Evolutionary conservation across 495 filamentous ascomycete species (phyloP), one percentile per base, ranked within the genome.

Genomic region (Aspergillus avenaceus): DNA sequence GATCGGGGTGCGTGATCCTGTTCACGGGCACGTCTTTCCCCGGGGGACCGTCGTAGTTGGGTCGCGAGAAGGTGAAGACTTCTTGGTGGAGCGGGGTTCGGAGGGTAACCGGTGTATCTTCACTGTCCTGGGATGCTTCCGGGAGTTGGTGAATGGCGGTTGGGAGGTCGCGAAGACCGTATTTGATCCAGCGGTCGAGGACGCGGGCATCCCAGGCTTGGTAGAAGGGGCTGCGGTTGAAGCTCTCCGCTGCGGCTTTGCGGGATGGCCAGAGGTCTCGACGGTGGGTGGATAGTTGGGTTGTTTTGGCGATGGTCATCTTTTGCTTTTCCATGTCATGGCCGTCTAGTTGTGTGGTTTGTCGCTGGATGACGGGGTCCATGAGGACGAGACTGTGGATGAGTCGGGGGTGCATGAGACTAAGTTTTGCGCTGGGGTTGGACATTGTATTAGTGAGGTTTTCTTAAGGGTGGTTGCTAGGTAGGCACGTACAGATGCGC

Each of bases 341-440:
- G 37, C 53, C 19, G 55, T 72, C 70, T 4, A 70, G 56, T 56
- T 64, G 66, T 46, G 74, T 75, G 28, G 66, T 63, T 61, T 76
- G 70, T 28, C 64, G 67, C 56, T 86, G 81, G 45, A 92, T 79
- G 26, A 88, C 83, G 5, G 91, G 90, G 64, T 97, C 92, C 2
- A 97, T 70, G 5, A 95, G 78, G 41, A 95, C 74, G 6, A 96
- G 60, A 2, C 83, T 82, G 44, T 84, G 77, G 51, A 97, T 76
- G 8, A 97, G 81, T 4, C 91, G 83, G 8, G 93, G 91, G 70
- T 96, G 88, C 52, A 91, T 76, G 12, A 93, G 72, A 14, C 88
- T 73, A 8, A 85, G 60, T 54, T 80, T 74, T 37, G 63, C 56
- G n/a, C 75, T 78, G 48, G 43, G 50, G 45, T 32, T 28, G 27